Percentiles rank a stretch among this genome's conserved stretches.
Conservation (phyloP, 177 flowering plant genomes). For the Telopea speciosissima region DNA sequence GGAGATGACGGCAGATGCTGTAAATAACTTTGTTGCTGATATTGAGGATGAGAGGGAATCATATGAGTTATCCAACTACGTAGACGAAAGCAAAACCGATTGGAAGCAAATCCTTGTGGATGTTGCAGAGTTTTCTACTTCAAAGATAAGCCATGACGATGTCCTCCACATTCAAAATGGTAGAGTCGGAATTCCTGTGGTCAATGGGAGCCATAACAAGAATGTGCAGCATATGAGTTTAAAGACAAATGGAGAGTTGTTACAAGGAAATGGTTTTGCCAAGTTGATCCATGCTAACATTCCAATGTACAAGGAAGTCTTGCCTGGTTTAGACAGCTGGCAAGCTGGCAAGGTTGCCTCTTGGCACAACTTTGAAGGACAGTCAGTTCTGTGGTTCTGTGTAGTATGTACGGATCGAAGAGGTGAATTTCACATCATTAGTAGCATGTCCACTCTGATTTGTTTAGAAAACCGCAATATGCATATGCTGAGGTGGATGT, state of each 20-base stretch:
- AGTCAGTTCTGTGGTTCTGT: constrained; percentile 77
- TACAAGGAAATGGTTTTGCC: constrained; percentile 57
- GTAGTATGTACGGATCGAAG: constrained; percentile 69
- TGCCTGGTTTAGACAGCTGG: constrained; percentile 87
- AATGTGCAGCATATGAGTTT: constrained; percentile 47
- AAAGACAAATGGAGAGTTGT: constrained; percentile 42
- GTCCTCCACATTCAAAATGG: constrained; percentile 33
- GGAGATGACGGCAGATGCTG: constrained; percentile 72
- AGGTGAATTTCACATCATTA: constrained; percentile 40
- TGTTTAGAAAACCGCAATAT: not conserved
- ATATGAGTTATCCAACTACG: constrained; percentile 28
- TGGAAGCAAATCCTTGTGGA: constrained; percentile 47
- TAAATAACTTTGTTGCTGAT: constrained; percentile 60
- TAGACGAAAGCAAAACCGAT: constrained; percentile 33
- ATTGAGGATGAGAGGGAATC: constrained; percentile 42
- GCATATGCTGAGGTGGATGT: not conserved
- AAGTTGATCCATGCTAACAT: constrained; percentile 44
- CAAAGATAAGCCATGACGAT: constrained; percentile 25
- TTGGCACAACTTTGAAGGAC: constrained; percentile 87
- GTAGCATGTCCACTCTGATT: not conserved
- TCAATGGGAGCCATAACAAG: constrained; percentile 84
- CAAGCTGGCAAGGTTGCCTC: constrained; percentile 59
- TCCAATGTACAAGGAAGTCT: constrained; percentile 64
- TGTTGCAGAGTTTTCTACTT: constrained; percentile 34
- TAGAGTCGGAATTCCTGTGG: constrained; percentile 40